Percentiles rank a stretch among this genome's conserved stretches.
phyloP scores from a whole-genome alignment of 192 early-diverging fungal species.

The Backusella parvicylindrica region DNA sequence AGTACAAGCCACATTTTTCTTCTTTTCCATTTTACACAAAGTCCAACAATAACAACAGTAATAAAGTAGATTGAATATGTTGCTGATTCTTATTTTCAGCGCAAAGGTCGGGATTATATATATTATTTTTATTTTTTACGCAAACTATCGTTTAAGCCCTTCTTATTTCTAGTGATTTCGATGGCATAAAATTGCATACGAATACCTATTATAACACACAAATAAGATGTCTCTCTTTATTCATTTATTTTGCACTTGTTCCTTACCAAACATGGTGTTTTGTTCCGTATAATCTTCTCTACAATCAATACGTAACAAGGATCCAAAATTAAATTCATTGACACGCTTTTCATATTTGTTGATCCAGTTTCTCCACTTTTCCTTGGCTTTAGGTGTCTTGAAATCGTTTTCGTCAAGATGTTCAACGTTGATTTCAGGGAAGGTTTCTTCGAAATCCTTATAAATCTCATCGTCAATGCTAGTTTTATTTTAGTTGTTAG shows the following conservation, averaged over 20 bases:
- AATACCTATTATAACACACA: constrained; percentile 9
- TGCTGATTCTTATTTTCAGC: too few relatives aligned
- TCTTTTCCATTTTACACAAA: too few relatives aligned
- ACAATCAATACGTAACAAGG: constrained; percentile 75
- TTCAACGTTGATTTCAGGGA: constrained; percentile 72
- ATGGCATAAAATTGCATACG: constrained; percentile 80
- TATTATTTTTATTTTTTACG: constrained; percentile 29
- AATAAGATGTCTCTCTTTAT: background rate
- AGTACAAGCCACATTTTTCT: too few relatives aligned
- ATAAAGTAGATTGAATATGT: too few relatives aligned
- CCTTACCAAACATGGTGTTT: constrained; percentile 87
- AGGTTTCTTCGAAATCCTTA: constrained; percentile 68
- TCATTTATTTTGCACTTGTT: background rate
- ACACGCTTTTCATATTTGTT: constrained; percentile 83
- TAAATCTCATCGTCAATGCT: constrained; percentile 86
- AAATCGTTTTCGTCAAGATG: constrained; percentile 76
- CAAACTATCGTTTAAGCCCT: constrained; percentile 65
- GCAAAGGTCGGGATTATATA: too few relatives aligned
- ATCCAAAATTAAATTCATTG: constrained; percentile 94
- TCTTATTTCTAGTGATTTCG: constrained; percentile 88
- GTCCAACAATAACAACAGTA: too few relatives aligned
- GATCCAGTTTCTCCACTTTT: constrained; percentile 86
- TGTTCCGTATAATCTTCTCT: constrained; percentile 78
- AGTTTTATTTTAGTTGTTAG: background rate
- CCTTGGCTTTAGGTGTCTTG: constrained; percentile 78